Evolutionary conservation across 1,284 basidiomycete genomes (phyloP).

Genomic region (Wolfiporia cocos): DNA sequence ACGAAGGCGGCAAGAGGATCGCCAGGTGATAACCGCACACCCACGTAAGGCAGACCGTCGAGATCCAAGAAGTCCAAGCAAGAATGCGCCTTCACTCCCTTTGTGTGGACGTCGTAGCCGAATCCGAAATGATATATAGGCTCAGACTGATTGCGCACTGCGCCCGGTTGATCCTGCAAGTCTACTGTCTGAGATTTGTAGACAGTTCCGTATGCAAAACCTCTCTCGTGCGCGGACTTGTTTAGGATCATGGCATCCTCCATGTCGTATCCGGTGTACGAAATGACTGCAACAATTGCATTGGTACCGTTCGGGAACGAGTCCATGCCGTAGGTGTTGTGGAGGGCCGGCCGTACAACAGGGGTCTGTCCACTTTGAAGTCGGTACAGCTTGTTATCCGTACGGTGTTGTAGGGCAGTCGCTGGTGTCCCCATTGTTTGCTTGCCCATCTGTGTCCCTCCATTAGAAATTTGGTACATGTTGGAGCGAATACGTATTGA

Average conservation of each 20-base stretch:
- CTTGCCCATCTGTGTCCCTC: conserved; percentile 85
- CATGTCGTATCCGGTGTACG: conserved; percentile 99
- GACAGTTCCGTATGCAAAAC: conserved; percentile 95
- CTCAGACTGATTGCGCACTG: conserved; percentile 44
- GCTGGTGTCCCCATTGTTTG: conserved; percentile 99
- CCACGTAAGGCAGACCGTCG: conserved; percentile 86
- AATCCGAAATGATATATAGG: conserved; percentile 84
- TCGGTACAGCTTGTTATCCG: conserved; percentile 98
- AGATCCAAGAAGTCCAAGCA: conserved; percentile 64
- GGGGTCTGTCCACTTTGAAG: conserved; percentile 95
- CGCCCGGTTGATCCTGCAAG: conserved; percentile 75
- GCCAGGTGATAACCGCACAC: conserved; percentile 66
- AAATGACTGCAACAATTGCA: conserved; percentile 98
- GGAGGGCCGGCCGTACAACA: conserved; percentile 86
- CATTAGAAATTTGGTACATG: not conserved
- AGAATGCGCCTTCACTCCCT: conserved; percentile 50
- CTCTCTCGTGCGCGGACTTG: conserved; percentile 97
- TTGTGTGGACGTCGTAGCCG: conserved; percentile 66
- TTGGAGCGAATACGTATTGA: conserved; percentile 4
- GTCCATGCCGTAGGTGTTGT: conserved; percentile 98
- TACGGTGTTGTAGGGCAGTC: conserved; percentile 85
- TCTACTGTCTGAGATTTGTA: conserved; percentile 96
- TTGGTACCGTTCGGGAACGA: conserved; percentile 98
- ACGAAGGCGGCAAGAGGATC: conserved; percentile 84
- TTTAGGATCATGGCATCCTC: conserved; percentile 99